Evolutionary conservation across 2,329 filamentous ascomycete species (phyloP).

Genomic region (Scytalidium lignicola): DNA sequence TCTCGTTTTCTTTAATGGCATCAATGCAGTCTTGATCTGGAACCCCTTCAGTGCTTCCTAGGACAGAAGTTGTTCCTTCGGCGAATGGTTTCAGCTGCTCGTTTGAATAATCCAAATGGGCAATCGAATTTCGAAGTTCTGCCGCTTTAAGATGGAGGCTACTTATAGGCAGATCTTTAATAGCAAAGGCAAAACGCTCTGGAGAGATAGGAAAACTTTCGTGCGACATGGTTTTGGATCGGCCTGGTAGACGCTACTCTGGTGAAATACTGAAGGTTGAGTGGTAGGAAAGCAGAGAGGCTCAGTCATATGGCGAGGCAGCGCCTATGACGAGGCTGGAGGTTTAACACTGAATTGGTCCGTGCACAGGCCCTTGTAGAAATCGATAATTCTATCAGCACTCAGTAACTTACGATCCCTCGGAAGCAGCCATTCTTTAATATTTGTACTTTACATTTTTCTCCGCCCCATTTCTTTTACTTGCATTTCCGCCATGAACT

Average conservation of each 20-base stretch:
- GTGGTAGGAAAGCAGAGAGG: too few species aligned
- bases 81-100: slow-evolving; percentile 66
- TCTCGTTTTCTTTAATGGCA: slow-evolving; percentile 67
- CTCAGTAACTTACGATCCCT: slow-evolving; percentile 40
- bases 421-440: slow-evolving; percentile 5
- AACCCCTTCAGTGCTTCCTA: slow-evolving; percentile 19
- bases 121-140: slow-evolving; percentile 70
- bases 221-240: slow-evolving; percentile 49
- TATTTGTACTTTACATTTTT: background rate
- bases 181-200: slow-evolving; percentile 59
- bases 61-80: slow-evolving; percentile 30
- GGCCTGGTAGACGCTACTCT: background rate
- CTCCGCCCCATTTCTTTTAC: background rate
- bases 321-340: background rate
- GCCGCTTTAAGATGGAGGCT: slow-evolving; percentile 66
- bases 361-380: slow-evolving; percentile 4
- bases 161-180: slow-evolving; percentile 60
- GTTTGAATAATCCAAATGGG: slow-evolving; percentile 70
- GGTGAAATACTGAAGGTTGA: too few species aligned
- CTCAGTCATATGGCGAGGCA: background rate
- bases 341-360: background rate
- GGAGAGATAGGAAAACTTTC: slow-evolving; percentile 56
- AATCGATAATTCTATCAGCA: slow-evolving; percentile 75
- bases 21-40: slow-evolving; percentile 69
- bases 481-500: slow-evolving; percentile 4